A percentile compares a stretch with the other conserved stretches of the same genome.
Conservation (phyloP, 257 asterid species). For the Rhazya stricta region DNA sequence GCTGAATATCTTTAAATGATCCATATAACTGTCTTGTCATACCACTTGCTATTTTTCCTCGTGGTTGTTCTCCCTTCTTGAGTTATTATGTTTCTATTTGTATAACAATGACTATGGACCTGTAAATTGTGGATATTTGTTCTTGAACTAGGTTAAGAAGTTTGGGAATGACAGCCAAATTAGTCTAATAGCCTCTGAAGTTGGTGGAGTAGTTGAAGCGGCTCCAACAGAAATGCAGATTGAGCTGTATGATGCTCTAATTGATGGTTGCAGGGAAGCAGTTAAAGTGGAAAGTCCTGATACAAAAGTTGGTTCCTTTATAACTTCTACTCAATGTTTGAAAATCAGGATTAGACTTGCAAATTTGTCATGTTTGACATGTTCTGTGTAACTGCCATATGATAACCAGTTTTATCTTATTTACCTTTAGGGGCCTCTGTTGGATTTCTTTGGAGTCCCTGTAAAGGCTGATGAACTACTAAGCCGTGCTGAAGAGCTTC, state of each 20-base stretch:
- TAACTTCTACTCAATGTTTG: not conserved
- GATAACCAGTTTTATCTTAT: conserved; percentile 7
- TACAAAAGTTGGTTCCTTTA: conserved; percentile 54
- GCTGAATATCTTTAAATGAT: not conserved
- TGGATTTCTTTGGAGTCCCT: conserved; percentile 98
- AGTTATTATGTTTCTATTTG: not conserved
- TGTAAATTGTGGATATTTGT: not conserved
- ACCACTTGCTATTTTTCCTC: not conserved
- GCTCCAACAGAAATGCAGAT: conserved; percentile 91
- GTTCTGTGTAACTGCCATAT: not conserved
- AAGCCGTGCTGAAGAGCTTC: conserved; percentile 92
- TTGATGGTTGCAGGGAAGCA: conserved; percentile 95
- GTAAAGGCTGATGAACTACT: conserved; percentile 92
- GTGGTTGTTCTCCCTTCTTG: not conserved
- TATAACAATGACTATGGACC: not conserved
- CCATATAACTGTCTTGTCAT: not conserved
- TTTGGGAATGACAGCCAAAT: conserved; percentile 92
- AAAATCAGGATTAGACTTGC: not conserved
- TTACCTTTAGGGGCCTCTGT: conserved; percentile 65
- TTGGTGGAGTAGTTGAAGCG: conserved; percentile 89
- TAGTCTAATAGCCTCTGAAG: conserved; percentile 77
- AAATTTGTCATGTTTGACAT: not conserved
- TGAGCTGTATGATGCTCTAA: conserved; percentile 86
- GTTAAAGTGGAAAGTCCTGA: conserved; percentile 62
- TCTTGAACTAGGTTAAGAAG: conserved; percentile 69